phyloP scores from a whole-genome alignment of 2,329 filamentous ascomycete species.

The Paecilomyces sp. region DNA sequence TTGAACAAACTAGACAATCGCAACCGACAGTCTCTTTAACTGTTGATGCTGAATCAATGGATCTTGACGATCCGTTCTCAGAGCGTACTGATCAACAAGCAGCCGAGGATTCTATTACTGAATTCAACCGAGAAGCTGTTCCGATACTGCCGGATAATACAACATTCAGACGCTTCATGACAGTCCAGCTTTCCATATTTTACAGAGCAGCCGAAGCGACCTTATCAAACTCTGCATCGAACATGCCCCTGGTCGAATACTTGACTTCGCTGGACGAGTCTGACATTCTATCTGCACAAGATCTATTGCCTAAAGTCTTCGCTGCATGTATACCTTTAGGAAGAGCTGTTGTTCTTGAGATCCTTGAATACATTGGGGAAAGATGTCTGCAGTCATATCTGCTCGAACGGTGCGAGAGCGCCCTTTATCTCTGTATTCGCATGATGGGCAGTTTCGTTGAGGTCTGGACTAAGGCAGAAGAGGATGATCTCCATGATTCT shows the following conservation, averaged over 20 bases:
- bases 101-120: conserved; percentile 16
- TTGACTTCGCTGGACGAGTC: conserved; percentile 27
- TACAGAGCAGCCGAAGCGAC: conserved; percentile 9
- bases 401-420: conserved; percentile 67
- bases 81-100: conserved; percentile 14
- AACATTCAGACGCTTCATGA: conserved; percentile 30
- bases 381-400: conserved; percentile 47
- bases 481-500: conserved; percentile 54
- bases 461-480: conserved; percentile 54
- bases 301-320: conserved; percentile 24
- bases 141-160: conserved; percentile 22
- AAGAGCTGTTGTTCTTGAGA: conserved; percentile 30
- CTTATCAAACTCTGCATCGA: background rate
- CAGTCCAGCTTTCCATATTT: conserved; percentile 26
- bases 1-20: conserved; percentile 20
- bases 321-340: conserved; percentile 18
- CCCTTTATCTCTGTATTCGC: conserved; percentile 60
- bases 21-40: conserved; percentile 10
- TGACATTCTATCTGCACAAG: conserved; percentile 30
- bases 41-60: conserved; percentile 30
- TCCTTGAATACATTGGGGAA: conserved; percentile 44
- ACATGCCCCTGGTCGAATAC: conserved; percentile 23
- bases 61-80: conserved; percentile 34
- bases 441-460: conserved; percentile 57
- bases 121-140: conserved; percentile 23